Evolutionary conservation across 108 stramenopile species (phyloP), one percentile per base, ranked within the genome.

Genomic region (Fistulifera pelliculosa): DNA sequence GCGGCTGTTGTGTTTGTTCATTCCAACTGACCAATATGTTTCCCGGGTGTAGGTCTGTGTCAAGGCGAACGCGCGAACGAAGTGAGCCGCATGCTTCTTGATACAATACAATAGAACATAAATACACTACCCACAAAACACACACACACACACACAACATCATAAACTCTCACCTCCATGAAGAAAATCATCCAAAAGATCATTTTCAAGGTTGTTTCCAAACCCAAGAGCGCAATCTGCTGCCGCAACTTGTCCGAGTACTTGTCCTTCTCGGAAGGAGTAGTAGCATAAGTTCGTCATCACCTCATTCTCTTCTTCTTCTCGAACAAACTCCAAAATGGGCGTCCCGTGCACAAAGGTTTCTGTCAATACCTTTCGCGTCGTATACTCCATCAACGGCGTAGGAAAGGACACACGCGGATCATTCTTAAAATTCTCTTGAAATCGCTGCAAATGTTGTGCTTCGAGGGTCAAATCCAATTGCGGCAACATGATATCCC

Each of bases 161-260:
- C 80, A 66, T 82, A 81, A 22, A 89, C 8, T 6, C 31, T 3
- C 63, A 74, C 89, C 92, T 16, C 87, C 93, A 68, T 87, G 81
- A 15, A 87, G 39, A 52, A 74, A 75, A 45, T 75, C 73, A 43
- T 75, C 49, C 51, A 83, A 54, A 95, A 90, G 48, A 95, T 84
- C 94, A 95, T 95, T 66, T 90, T 83, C 72, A 95, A 70, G 16
- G 87, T 83, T 5, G 84, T 78, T 42, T 79, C 58, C 42, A 86
- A 49, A 27, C 94, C 88, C 53, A 90, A 60, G 14, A 66, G 47
- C 11, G 90, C 85, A 45, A 92, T 47, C 64, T 79, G 56, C 51
- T 78, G 54, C 41, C 80, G 67, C 50, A 77, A 78, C 40, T 65
- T 61, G 26, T 42, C 28, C 31, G 31, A 35, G 8, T 35, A 35